Percentiles rank a stretch among this genome's conserved stretches.
These are phyloP conservation scores for Ilex paraguariensis DNA, from an alignment of 305 asterid genomes.

Conservation along the genomic window DNA sequence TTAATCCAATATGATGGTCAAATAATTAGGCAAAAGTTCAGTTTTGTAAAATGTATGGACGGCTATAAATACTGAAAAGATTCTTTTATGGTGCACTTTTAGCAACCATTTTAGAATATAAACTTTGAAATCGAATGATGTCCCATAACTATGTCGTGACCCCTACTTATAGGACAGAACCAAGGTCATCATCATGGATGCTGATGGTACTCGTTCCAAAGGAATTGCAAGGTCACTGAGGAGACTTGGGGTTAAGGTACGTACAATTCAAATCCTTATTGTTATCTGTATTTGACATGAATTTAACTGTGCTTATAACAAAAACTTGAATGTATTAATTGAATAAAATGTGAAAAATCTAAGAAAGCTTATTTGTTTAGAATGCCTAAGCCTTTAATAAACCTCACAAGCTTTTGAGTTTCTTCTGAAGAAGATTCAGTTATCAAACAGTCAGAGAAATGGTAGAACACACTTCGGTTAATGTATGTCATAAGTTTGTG, in stretches of 20 bases:
- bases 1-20: too few relatives aligned
- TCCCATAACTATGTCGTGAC: slow-evolving; percentile 17
- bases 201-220: slow-evolving; percentile 80
- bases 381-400: too few relatives aligned
- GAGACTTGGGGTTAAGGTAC: slow-evolving; percentile 82
- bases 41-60: too few relatives aligned
- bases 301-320: too few relatives aligned
- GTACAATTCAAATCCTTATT: slow-evolving; percentile 16
- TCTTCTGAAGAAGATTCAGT: too few relatives aligned
- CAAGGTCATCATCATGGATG: slow-evolving; percentile 87
- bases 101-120: not conserved
- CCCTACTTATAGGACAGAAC: slow-evolving; percentile 55
- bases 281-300: not conserved
- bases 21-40: too few relatives aligned
- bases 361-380: too few relatives aligned
- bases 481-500: too few relatives aligned
- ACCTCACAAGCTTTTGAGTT: not conserved
- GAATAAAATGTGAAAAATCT: not conserved
- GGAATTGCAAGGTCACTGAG: slow-evolving; percentile 74
- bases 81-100: not conserved
- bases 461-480: too few relatives aligned
- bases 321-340: too few relatives aligned
- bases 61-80: too few relatives aligned
- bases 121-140: not conserved
- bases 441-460: too few relatives aligned